Percentiles rank a stretch among this genome's conserved stretches.
Conservation (phyloP, 495 filamentous ascomycete species). For the Recurvomyces mirabilis region DNA sequence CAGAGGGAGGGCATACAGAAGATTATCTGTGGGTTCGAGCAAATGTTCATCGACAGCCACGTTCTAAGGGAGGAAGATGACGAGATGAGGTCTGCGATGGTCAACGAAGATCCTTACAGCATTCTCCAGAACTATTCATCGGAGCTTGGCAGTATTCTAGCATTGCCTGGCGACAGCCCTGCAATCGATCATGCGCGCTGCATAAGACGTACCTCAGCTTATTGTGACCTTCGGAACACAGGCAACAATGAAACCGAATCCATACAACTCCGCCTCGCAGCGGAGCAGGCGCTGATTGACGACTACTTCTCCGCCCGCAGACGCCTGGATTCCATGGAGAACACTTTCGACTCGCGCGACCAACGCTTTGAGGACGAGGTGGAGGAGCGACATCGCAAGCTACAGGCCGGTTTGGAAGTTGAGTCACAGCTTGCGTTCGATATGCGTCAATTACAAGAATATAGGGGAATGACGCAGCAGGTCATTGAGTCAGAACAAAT, state of each 20-base stretch:
- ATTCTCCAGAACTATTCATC: too few relatives aligned
- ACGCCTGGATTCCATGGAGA: background rate
- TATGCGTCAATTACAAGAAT: background rate
- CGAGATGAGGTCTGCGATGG: background rate
- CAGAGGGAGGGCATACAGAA: background rate
- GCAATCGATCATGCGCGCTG: too few relatives aligned
- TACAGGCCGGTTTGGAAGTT: slow-evolving; percentile 3
- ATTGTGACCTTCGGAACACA: background rate
- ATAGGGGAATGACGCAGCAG: background rate
- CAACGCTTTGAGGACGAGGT: background rate
- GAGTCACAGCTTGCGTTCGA: slow-evolving; percentile 1
- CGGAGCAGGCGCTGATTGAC: background rate
- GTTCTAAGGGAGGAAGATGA: background rate
- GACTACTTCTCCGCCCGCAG: background rate
- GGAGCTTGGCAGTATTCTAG: too few relatives aligned
- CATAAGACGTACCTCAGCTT: too few relatives aligned
- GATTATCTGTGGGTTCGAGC: background rate
- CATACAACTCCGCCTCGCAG: background rate
- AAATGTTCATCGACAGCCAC: background rate
- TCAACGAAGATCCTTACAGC: too few relatives aligned
- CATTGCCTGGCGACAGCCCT: too few relatives aligned
- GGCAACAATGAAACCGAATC: too few relatives aligned
- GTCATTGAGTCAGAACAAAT: background rate
- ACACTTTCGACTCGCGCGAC: background rate
- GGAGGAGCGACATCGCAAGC: background rate